phyloP scores from a whole-genome alignment of 2,329 filamentous ascomycete genomes.

The Hypomyces perniciosus region DNA sequence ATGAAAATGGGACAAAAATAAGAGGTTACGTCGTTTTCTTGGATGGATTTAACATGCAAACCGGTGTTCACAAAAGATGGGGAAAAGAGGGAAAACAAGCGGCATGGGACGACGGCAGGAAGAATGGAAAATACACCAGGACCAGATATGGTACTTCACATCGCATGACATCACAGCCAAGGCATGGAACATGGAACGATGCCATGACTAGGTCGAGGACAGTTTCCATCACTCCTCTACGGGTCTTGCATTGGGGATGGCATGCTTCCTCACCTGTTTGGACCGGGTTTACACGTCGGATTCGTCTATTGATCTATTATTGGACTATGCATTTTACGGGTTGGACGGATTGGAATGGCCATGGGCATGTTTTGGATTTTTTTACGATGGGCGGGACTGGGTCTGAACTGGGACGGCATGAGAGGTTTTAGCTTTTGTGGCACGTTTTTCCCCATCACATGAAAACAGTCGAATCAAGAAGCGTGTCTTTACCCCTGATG shows the following conservation, averaged over 20 bases:
- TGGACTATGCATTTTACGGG: background rate
- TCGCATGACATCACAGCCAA: background rate
- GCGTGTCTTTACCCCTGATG: background rate
- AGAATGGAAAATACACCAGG: background rate
- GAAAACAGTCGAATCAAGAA: background rate
- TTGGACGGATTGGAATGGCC: background rate
- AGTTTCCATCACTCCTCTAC: background rate
- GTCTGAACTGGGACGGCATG: background rate
- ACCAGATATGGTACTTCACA: background rate
- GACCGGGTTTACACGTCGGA: background rate
- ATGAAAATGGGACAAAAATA: background rate
- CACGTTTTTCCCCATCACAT: background rate
- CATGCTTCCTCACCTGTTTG: background rate
- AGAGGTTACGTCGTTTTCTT: background rate
- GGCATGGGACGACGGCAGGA: background rate
- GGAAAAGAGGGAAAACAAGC: background rate
- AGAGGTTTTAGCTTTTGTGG: background rate
- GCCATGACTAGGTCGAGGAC: background rate
- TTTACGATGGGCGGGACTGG: background rate
- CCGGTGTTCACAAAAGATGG: conserved; percentile 1
- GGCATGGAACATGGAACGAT: background rate
- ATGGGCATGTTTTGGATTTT: background rate
- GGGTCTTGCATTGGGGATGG: background rate
- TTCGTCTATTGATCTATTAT: background rate
- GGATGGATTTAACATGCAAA: background rate